A percentile compares a stretch with the other conserved stretches of the same genome.
Evolutionary conservation across 345 rosid genomes (phyloP).

Genomic region (Linum tenue): DNA sequence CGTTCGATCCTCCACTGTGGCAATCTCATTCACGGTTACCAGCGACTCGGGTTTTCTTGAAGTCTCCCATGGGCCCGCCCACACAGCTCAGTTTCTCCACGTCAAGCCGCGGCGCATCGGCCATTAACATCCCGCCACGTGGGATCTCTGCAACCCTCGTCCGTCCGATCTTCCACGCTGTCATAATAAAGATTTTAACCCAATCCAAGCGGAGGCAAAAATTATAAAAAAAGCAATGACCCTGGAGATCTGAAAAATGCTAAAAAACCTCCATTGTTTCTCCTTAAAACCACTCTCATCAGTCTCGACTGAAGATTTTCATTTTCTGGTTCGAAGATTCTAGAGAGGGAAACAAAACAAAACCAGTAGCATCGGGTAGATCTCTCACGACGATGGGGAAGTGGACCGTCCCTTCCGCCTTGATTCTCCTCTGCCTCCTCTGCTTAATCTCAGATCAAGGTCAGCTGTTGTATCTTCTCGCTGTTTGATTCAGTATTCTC

Average conservation of each 20-base stretch:
- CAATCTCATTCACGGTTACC: too few species aligned
- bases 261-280: not conserved
- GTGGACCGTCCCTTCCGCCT: conserved; percentile 78
- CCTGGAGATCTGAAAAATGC: conserved; percentile 3
- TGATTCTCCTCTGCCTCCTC: conserved; percentile 58
- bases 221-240: not conserved
- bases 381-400: conserved; percentile 50
- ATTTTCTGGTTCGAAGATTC: not conserved
- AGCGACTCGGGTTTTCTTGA: not conserved
- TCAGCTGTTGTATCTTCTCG: conserved; percentile 6
- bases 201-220: conserved; percentile 7
- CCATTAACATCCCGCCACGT: conserved; percentile 29
- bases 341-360: not conserved
- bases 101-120: not conserved
- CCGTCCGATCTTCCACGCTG: conserved; percentile 48
- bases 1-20: too few species aligned
- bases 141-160: rapidly evolving
- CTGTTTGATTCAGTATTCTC: not conserved
- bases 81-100: not conserved
- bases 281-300: conserved; percentile 7
- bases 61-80: not conserved
- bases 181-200: not conserved
- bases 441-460: conserved; percentile 84
- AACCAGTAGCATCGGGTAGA: not conserved
- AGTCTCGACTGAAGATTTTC: not conserved